Conservation (phyloP, 306 rosid species). For the Corylus heterophylla region DNA sequence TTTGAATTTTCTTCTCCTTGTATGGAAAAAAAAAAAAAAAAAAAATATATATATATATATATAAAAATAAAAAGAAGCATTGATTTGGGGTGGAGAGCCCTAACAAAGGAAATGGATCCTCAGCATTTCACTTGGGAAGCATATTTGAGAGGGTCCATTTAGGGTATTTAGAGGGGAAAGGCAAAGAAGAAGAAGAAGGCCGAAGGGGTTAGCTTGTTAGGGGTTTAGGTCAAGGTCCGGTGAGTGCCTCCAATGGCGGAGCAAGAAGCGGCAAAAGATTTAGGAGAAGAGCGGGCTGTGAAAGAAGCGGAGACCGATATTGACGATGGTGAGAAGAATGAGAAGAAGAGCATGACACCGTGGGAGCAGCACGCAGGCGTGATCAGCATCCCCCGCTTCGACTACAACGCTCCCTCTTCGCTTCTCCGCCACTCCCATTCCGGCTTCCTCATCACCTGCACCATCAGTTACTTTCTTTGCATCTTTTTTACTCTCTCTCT, state of each 20-base stretch:
- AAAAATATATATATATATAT: too few relatives aligned
- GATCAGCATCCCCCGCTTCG: slow-evolving; percentile 83
- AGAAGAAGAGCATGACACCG: slow-evolving; percentile 50
- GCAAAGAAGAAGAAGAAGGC: too few relatives aligned
- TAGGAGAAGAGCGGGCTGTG: neutral
- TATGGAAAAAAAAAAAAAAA: too few relatives aligned
- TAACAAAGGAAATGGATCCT: too few relatives aligned
- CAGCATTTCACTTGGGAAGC: too few relatives aligned
- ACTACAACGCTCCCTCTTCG: slow-evolving; percentile 83
- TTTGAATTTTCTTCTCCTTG: too few relatives aligned
- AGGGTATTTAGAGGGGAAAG: too few relatives aligned
- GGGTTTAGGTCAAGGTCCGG: too few relatives aligned
- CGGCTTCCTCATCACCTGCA: slow-evolving; percentile 87
- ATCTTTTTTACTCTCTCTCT: neutral
- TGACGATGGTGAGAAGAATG: slow-evolving; percentile 3
- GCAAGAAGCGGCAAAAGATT: neutral
- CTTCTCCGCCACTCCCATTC: slow-evolving; percentile 64
- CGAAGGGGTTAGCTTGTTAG: too few relatives aligned
- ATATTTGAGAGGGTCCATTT: too few relatives aligned
- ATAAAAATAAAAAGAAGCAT: too few relatives aligned
- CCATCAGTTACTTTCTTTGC: slow-evolving; percentile 54
- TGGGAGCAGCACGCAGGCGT: slow-evolving; percentile 92
- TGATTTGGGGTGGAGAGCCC: too few relatives aligned
- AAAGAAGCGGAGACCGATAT: neutral
- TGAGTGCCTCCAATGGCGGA: neutral